Evolutionary conservation across 2,329 filamentous ascomycete species (phyloP).

Genomic region (Dendrostoma leiphaemia): DNA sequence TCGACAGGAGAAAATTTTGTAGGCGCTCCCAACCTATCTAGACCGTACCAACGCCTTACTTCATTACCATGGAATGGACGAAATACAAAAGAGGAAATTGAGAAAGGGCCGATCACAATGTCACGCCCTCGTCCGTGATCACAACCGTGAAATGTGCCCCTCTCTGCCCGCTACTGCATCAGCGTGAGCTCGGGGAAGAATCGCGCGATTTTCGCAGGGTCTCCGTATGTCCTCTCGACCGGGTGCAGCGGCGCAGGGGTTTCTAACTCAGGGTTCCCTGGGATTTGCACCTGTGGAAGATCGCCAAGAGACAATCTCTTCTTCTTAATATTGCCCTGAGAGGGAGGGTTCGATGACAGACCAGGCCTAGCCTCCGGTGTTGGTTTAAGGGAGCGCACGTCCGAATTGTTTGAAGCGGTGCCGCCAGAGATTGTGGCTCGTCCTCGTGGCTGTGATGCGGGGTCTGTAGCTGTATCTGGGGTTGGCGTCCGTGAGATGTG

Average conservation of each 20-base stretch:
- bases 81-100: background rate
- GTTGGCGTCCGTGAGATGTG: background rate
- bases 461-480: background rate
- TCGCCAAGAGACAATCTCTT: slow-evolving; percentile 33
- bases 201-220: slow-evolving; percentile 36
- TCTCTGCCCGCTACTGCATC: slow-evolving; percentile 13
- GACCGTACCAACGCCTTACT: background rate
- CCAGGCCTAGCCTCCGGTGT: slow-evolving; percentile 15
- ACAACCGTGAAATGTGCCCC: background rate
- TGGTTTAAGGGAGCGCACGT: slow-evolving; percentile 21
- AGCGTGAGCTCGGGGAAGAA: slow-evolving; percentile 35
- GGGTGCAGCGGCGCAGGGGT: slow-evolving; percentile 24
- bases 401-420: slow-evolving; percentile 7
- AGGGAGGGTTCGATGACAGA: slow-evolving; percentile 24
- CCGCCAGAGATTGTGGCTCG: slow-evolving; percentile 3
- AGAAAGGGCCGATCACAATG: background rate
- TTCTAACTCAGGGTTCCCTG: slow-evolving; percentile 12
- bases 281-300: slow-evolving; percentile 22
- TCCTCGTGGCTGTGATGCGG: background rate
- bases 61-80: background rate
- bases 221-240: slow-evolving; percentile 32
- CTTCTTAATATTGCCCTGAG: slow-evolving; percentile 39
- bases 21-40: background rate
- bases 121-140: background rate
- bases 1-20: background rate